Evolutionary conservation across 352 stramenopile species (phyloP).

Genomic region (Pythium aquatile): DNA sequence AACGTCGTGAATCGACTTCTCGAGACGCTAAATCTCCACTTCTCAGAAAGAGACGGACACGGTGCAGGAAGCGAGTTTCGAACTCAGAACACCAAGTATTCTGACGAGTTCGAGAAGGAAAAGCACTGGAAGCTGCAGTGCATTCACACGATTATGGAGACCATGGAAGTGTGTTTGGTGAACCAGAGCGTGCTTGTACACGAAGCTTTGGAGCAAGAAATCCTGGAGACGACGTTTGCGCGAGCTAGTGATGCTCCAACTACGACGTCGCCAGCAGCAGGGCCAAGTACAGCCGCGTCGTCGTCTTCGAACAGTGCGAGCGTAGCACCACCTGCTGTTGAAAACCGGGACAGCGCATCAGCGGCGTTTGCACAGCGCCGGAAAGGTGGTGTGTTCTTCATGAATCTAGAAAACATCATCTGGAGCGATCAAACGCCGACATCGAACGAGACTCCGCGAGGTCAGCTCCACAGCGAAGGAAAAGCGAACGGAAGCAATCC

Average conservation of each 20-base stretch:
- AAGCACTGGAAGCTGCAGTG: constrained; percentile 74
- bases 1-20: constrained; percentile 57
- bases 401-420: constrained; percentile 78
- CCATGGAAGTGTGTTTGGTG: constrained; percentile 73
- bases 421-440: constrained; percentile 64
- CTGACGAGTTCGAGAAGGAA: constrained; percentile 40
- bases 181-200: constrained; percentile 76
- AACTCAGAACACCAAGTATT: constrained; percentile 41
- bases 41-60: constrained; percentile 10
- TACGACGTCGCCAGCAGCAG: constrained; percentile 8
- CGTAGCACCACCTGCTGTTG: neutral
- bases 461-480: constrained; percentile 16
- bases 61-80: neutral
- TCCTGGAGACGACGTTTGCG: constrained; percentile 71
- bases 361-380: constrained; percentile 19
- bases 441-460: constrained; percentile 17
- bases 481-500: constrained; percentile 5
- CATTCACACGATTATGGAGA: constrained; percentile 69
- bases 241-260: constrained; percentile 14
- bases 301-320: neutral
- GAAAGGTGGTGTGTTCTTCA: constrained; percentile 67
- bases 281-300: neutral
- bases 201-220: constrained; percentile 63
- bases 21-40: constrained; percentile 63
- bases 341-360: constrained; percentile 6